Evolutionary conservation across 2,329 filamentous ascomycete genomes (phyloP).

Genomic region (Nemania diffusa): DNA sequence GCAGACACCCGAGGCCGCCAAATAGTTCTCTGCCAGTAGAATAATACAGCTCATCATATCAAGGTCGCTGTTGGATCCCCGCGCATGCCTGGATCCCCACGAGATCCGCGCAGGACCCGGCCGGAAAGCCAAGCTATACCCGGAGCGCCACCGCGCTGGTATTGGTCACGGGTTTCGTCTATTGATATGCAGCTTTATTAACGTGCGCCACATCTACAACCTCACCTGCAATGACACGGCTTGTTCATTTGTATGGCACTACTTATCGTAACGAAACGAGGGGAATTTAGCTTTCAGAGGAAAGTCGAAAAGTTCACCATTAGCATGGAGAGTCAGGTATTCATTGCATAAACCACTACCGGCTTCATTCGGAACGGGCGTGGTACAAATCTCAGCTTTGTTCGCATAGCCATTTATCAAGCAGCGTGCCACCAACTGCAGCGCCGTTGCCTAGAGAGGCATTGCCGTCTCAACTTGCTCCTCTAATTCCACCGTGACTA

Average conservation of each 20-base stretch:
- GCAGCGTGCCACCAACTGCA: not conserved
- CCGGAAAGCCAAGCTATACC: slow-evolving; percentile 53
- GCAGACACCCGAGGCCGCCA: slow-evolving; percentile 48
- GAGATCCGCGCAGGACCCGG: slow-evolving; percentile 54
- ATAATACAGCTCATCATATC: slow-evolving; percentile 33
- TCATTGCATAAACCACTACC: slow-evolving; percentile 52
- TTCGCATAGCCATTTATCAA: slow-evolving; percentile 6
- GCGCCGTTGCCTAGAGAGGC: not conserved
- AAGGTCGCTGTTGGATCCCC: slow-evolving; percentile 51
- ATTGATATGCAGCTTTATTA: slow-evolving; percentile 52
- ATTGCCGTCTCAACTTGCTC: not conserved
- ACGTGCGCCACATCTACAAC: slow-evolving; percentile 56
- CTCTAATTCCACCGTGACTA: not conserved
- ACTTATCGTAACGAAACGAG: not conserved
- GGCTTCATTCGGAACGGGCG: slow-evolving; percentile 53
- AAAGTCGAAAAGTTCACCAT: too few species aligned
- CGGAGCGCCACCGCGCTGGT: slow-evolving; percentile 49
- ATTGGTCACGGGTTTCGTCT: slow-evolving; percentile 52
- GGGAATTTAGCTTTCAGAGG: not conserved
- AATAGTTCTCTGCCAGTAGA: slow-evolving; percentile 42
- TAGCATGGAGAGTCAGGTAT: slow-evolving; percentile 53
- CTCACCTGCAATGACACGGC: slow-evolving; percentile 43
- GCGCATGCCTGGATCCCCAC: slow-evolving; percentile 52
- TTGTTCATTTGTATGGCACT: not conserved
- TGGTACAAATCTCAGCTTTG: slow-evolving; percentile 36